These are phyloP conservation scores for Cinchona pubescens DNA, from an alignment of 257 asterid genomes.

Conservation along the genomic window DNA sequence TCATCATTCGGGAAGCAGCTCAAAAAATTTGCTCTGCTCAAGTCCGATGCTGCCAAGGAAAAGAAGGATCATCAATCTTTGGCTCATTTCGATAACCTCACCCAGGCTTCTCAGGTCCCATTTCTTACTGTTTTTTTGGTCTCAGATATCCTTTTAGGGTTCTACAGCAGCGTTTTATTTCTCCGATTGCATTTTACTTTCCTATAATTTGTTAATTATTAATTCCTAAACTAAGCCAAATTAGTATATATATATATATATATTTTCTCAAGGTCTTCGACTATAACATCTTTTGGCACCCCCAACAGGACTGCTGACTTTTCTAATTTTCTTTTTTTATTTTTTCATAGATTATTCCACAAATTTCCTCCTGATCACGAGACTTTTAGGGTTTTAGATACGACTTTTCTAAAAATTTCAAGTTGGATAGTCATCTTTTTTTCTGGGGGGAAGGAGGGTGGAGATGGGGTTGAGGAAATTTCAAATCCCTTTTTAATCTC, in stretches of 20 bases:
- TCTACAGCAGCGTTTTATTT: not conserved
- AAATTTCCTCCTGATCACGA: not conserved
- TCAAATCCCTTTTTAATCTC: too few relatives aligned
- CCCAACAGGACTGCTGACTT: not conserved
- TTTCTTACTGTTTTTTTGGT: not conserved
- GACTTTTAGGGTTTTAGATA: not conserved
- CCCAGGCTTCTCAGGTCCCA: slow-evolving; percentile 35
- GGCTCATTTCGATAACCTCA: slow-evolving; percentile 31
- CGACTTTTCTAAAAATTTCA: not conserved
- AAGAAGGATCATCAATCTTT: slow-evolving; percentile 35
- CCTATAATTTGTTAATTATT: not conserved
- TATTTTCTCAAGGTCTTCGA: not conserved
- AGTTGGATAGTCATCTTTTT: too few relatives aligned
- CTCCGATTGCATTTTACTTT: not conserved
- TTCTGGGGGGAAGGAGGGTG: too few relatives aligned
- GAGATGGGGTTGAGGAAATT: too few relatives aligned
- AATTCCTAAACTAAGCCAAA: not conserved
- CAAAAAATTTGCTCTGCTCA: slow-evolving; percentile 31
- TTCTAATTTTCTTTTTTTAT: not conserved
- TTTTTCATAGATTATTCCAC: not conserved
- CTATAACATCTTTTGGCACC: not conserved
- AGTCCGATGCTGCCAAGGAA: slow-evolving; percentile 29
- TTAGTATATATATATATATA: too few relatives aligned
- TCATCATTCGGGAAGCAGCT: slow-evolving; percentile 43
- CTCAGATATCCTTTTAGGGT: slow-evolving; percentile 15